These are phyloP conservation scores for Paratinospora sagittata DNA, from an alignment of 164 flowering plant species.

Conservation along the genomic window DNA sequence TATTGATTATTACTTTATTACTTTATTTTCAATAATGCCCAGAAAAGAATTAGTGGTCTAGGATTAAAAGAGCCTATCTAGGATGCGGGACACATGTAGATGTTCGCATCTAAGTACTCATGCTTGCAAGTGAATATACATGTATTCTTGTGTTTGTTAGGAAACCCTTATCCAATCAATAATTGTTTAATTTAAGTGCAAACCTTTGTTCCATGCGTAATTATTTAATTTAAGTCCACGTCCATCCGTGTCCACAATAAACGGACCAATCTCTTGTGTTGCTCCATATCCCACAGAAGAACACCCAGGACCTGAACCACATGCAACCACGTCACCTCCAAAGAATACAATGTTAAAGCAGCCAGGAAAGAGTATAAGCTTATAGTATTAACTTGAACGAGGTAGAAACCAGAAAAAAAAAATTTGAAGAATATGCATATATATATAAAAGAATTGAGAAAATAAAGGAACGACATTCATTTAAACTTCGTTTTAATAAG, in stretches of 20 bases:
- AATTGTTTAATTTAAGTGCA: constrained; percentile 55
- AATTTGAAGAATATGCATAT: no score
- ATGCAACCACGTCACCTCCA: constrained; percentile 28
- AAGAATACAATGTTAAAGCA: constrained; percentile 3
- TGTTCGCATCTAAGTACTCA: not conserved
- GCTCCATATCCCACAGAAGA: constrained; percentile 99
- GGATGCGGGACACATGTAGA: not conserved
- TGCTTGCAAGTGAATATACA: not conserved
- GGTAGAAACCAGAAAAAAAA: no score
- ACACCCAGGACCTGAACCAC: constrained; percentile 90
- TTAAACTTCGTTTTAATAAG: not conserved
- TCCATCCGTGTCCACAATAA: constrained; percentile 57
- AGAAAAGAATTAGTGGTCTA: not conserved
- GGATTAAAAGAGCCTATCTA: not conserved
- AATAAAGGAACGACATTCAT: not conserved
- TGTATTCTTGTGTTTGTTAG: constrained; percentile 27
- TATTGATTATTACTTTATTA: not conserved
- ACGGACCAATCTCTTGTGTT: constrained; percentile 96
- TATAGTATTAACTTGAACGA: no score
- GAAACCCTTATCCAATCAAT: constrained; percentile 68
- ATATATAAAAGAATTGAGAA: not conserved
- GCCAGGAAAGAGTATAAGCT: constrained; percentile 1
- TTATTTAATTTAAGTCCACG: constrained; percentile 53
- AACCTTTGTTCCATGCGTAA: constrained; percentile 71
- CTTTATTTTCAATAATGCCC: not conserved